These are phyloP conservation scores for Trametes cinnabarina DNA, from an alignment of 768 basidiomycete species.

Conservation along the genomic window DNA sequence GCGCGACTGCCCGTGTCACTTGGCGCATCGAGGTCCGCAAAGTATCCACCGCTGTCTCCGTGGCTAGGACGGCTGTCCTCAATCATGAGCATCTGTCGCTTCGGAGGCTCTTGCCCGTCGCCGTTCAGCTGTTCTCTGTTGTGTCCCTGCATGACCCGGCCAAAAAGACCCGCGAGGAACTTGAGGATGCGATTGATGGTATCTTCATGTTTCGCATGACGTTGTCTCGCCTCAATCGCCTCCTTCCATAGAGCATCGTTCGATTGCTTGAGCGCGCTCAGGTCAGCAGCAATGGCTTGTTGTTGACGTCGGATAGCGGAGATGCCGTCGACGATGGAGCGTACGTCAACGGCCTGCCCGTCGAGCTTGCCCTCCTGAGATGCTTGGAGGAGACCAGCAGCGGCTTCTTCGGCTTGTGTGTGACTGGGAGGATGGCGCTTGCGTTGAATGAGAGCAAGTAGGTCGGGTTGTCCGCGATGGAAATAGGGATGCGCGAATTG, in stretches of 20 bases:
- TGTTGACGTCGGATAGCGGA: slow-evolving; percentile 89
- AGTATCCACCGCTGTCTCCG: slow-evolving; percentile 34
- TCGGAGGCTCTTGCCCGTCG: slow-evolving; percentile 42
- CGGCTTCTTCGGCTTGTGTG: slow-evolving; percentile 28
- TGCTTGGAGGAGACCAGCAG: slow-evolving; percentile 20
- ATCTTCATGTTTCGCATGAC: slow-evolving; percentile 91
- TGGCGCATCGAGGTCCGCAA: slow-evolving; percentile 41
- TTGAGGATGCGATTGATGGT: slow-evolving; percentile 94
- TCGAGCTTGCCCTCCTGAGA: slow-evolving; percentile 22
- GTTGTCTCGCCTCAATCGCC: slow-evolving; percentile 69
- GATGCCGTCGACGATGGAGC: slow-evolving; percentile 78
- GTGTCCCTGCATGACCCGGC: slow-evolving; percentile 40
- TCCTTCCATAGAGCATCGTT: slow-evolving; percentile 93
- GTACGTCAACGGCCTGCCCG: slow-evolving; percentile 68
- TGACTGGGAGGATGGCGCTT: slow-evolving; percentile 55
- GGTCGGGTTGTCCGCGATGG: slow-evolving; percentile 81
- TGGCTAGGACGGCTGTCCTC: slow-evolving; percentile 45
- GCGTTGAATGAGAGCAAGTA: slow-evolving; percentile 83
- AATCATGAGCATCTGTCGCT: slow-evolving; percentile 63
- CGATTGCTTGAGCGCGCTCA: slow-evolving; percentile 83
- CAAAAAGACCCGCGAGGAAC: slow-evolving; percentile 92
- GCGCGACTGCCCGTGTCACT: slow-evolving; percentile 4
- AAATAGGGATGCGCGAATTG: slow-evolving; percentile 93
- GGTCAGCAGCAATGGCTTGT: slow-evolving; percentile 79
- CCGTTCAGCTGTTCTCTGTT: slow-evolving; percentile 34